Conservation (phyloP, 2,329 filamentous ascomycete species). For the Ceratocystis diversiconidia region DNA sequence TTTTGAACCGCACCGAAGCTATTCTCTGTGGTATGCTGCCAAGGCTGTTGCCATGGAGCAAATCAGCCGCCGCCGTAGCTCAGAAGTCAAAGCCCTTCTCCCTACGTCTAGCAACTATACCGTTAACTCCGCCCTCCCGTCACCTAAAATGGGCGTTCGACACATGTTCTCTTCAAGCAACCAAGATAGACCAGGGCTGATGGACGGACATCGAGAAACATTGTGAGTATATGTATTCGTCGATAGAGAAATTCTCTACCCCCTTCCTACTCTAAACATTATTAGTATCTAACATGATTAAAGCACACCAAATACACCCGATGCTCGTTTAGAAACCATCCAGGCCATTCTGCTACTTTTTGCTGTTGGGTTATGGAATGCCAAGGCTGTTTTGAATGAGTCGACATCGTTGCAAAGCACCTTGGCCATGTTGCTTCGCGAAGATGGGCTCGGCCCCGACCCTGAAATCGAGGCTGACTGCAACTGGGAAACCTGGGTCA, state of each 20-base stretch:
- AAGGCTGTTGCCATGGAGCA: slow-evolving; percentile 45
- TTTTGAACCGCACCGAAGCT: slow-evolving; percentile 44
- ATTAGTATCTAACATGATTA: neutral
- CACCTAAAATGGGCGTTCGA: slow-evolving; percentile 41
- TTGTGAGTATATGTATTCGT: slow-evolving; percentile 33
- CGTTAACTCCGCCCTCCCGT: slow-evolving; percentile 44
- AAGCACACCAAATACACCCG: slow-evolving; percentile 44
- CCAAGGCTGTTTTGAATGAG: slow-evolving; percentile 45
- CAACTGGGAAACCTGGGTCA: slow-evolving; percentile 47
- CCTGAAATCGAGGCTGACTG: slow-evolving; percentile 2
- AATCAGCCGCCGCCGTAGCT: slow-evolving; percentile 41
- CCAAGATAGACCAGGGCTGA: slow-evolving; percentile 41
- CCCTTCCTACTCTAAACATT: no score
- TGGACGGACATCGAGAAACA: slow-evolving; percentile 44
- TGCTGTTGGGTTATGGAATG: slow-evolving; percentile 46
- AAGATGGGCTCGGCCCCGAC: slow-evolving; percentile 35
- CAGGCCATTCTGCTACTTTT: slow-evolving; percentile 49
- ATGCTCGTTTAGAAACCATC: slow-evolving; percentile 48
- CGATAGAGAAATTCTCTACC: neutral
- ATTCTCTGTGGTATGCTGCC: slow-evolving; percentile 47
- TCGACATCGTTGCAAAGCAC: slow-evolving; percentile 45
- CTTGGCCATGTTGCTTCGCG: slow-evolving; percentile 42
- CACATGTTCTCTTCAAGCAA: slow-evolving; percentile 46
- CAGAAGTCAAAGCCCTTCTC: slow-evolving; percentile 41
- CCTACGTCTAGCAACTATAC: slow-evolving; percentile 45